A percentile compares a stretch with the other conserved stretches of the same genome.
phyloP scores from a whole-genome alignment of 306 rosid genomes.

The Notholithocarpus densiflorus region DNA sequence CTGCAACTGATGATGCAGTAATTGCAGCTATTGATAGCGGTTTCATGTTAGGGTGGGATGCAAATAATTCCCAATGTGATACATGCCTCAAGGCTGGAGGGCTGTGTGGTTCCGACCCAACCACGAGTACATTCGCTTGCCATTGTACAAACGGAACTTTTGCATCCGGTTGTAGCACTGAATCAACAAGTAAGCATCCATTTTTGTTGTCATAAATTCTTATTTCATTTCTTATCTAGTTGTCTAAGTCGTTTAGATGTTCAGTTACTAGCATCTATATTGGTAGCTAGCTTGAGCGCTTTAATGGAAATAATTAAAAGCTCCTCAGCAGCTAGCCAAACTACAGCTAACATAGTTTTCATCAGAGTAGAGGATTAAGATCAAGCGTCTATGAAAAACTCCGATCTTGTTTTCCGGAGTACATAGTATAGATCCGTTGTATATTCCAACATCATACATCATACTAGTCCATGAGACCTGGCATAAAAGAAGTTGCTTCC shows the following conservation, averaged over 20 bases:
- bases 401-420: background rate
- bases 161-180: conserved; percentile 21
- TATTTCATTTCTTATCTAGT: background rate
- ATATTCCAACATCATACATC: too few relatives aligned
- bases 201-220: background rate
- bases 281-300: background rate
- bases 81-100: too few relatives aligned
- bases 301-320: background rate
- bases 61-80: background rate
- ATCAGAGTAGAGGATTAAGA: background rate
- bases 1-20: conserved; percentile 17
- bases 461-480: background rate
- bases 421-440: background rate
- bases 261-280: background rate
- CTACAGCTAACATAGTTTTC: background rate
- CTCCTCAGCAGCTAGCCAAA: background rate
- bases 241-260: background rate
- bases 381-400: background rate
- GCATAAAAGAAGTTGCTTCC: background rate
- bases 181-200: conserved; percentile 19
- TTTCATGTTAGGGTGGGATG: conserved; percentile 46
- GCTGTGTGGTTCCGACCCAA: too few relatives aligned
- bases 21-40: conserved; percentile 36
- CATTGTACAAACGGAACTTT: background rate
- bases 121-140: too few relatives aligned